phyloP scores from a whole-genome alignment of 768 basidiomycete genomes.

The Kwoniella dejecticola region DNA sequence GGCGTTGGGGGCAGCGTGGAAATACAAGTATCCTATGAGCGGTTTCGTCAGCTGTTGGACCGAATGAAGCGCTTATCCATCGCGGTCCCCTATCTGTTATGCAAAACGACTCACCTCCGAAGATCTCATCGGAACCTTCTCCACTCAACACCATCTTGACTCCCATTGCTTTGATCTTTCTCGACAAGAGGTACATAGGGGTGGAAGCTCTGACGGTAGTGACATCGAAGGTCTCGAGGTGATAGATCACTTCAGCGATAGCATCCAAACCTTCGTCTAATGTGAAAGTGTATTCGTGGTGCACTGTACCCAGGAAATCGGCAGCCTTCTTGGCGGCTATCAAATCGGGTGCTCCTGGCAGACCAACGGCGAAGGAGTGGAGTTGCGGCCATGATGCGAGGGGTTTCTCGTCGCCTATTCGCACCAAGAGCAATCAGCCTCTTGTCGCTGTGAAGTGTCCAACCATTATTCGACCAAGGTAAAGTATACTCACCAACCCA shows the following conservation, averaged over 20 bases:
- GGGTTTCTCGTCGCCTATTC: constrained; percentile 57
- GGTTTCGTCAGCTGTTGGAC: background rate
- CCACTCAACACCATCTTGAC: constrained; percentile 99
- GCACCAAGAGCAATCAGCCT: too few species aligned
- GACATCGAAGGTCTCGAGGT: constrained; percentile 98
- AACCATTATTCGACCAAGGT: too few species aligned
- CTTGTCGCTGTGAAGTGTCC: too few species aligned
- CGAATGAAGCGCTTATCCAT: too few species aligned
- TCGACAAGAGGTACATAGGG: constrained; percentile 96
- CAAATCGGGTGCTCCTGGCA: constrained; percentile 92
- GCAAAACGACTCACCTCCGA: constrained; percentile 78
- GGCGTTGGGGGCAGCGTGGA: constrained; percentile 93
- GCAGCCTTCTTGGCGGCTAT: constrained; percentile 92
- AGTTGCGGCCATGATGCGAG: constrained; percentile 90
- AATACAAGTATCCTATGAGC: constrained; percentile 85
- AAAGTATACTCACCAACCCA: constrained; percentile 31
- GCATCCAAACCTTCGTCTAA: constrained; percentile 98
- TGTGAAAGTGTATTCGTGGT: constrained; percentile 97
- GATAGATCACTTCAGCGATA: constrained; percentile 94
- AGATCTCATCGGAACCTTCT: constrained; percentile 96
- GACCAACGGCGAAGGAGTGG: constrained; percentile 95
- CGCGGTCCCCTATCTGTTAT: too few species aligned
- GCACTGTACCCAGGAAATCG: constrained; percentile 86
- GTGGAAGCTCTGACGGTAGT: constrained; percentile 97
- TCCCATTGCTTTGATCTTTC: constrained; percentile 99